These are phyloP conservation scores for Rugosomyces carneus DNA, from an alignment of 1,284 basidiomycete species.

Conservation along the genomic window DNA sequence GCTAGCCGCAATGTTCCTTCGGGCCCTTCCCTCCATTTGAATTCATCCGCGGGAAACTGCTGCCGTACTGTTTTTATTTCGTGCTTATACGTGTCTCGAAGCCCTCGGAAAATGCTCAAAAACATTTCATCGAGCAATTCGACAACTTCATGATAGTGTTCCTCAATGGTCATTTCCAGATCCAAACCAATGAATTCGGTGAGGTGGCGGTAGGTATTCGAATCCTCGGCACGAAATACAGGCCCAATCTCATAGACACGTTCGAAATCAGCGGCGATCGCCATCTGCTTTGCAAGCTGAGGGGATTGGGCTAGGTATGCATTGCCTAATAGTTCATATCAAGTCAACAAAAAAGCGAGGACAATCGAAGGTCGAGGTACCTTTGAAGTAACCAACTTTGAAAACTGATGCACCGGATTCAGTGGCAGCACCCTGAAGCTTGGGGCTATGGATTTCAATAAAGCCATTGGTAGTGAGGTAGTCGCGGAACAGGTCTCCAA, in stretches of 20 bases:
- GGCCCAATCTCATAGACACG: conserved; percentile 95
- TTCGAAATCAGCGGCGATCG: conserved; percentile 97
- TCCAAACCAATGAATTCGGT: conserved; percentile 99
- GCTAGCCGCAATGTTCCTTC: conserved; percentile 79
- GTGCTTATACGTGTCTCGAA: conserved; percentile 71
- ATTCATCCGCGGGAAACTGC: conserved; percentile 90
- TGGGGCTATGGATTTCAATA: conserved; percentile 96
- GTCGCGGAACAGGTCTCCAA: conserved; percentile 86
- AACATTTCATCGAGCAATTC: conserved; percentile 84
- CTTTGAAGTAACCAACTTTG: conserved; percentile 98
- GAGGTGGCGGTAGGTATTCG: conserved; percentile 96
- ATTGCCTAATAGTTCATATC: conserved; percentile 41
- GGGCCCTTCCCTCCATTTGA: conserved; percentile 79
- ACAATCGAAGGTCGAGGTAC: conserved; percentile 28
- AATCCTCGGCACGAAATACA: conserved; percentile 98
- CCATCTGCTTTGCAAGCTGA: conserved; percentile 99
- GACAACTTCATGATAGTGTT: conserved; percentile 96
- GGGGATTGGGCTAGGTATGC: conserved; percentile 97
- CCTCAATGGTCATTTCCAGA: conserved; percentile 98
- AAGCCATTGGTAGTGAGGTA: conserved; percentile 77
- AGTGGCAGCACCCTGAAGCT: conserved; percentile 95
- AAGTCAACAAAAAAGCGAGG: neutral
- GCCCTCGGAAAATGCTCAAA: conserved; percentile 76
- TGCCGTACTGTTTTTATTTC: conserved; percentile 80
- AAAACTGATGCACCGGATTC: conserved; percentile 97